A percentile compares a stretch with the other conserved stretches of the same genome.
phyloP scores from a whole-genome alignment of 2,329 filamentous ascomycete species.

The Arachnomyces sp. region DNA sequence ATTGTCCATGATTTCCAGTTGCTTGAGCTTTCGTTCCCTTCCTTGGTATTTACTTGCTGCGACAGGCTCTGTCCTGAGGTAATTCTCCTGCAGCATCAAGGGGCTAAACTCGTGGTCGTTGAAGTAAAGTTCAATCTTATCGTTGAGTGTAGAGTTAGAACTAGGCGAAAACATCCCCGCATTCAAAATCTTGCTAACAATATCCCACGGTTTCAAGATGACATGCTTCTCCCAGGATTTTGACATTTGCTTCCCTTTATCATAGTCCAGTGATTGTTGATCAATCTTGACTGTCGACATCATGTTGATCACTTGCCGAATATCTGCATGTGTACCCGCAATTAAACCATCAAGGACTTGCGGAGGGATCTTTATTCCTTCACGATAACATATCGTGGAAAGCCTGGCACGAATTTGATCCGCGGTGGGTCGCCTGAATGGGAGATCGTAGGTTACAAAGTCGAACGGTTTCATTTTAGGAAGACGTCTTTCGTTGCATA shows the following conservation, averaged over 20 bases:
- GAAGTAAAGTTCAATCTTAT: constrained; percentile 98
- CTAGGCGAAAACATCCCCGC: constrained; percentile 76
- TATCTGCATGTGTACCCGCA: constrained; percentile 90
- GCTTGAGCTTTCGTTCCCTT: constrained; percentile 67
- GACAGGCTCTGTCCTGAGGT: constrained; percentile 73
- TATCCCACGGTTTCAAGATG: constrained; percentile 95
- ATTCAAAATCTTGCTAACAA: constrained; percentile 83
- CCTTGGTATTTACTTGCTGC: constrained; percentile 54
- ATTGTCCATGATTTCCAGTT: constrained; percentile 76
- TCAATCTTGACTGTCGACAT: constrained; percentile 89
- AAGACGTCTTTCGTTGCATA: constrained; percentile 88
- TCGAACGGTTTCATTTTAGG: constrained; percentile 99
- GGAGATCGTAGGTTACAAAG: constrained; percentile 71
- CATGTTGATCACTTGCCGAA: constrained; percentile 98
- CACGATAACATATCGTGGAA: constrained; percentile 89
- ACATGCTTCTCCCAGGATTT: constrained; percentile 99
- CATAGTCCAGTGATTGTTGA: constrained; percentile 68
- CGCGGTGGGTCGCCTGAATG: constrained; percentile 80
- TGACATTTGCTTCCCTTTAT: constrained; percentile 85
- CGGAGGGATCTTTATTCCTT: constrained; percentile 76
- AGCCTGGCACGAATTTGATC: constrained; percentile 88
- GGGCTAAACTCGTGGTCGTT: constrained; percentile 98
- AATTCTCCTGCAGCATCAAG: constrained; percentile 98
- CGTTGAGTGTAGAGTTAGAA: constrained; percentile 82
- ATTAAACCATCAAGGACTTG: constrained; percentile 87